Evolutionary conservation across 768 basidiomycete species (phyloP), one percentile per base, ranked within the genome.

Genomic region (Mrakia hoshinonis): DNA sequence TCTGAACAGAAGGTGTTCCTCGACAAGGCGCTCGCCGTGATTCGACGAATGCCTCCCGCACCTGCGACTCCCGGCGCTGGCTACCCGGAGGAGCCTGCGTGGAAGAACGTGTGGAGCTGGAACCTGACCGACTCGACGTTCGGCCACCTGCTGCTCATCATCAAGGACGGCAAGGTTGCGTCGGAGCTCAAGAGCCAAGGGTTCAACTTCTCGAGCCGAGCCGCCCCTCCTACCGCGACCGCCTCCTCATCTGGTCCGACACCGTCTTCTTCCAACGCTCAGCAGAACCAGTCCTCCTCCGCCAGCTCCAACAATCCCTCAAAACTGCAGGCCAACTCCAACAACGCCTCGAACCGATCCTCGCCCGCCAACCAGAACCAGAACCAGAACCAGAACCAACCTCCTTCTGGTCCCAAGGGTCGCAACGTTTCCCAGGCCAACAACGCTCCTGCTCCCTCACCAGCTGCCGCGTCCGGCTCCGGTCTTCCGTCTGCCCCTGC

Each of bases 131-230:
- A 99, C 75, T 95, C 95, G 7, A 90, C 92, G 2, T 96, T 89
- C 73, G 95, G 96, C 1, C 87, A 87, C 13, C 84, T 99, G 43
- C 82, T 96, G 1, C 81, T 99, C 55, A 92, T 96, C 75, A 82
- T 98, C 76, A 89, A 89, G 75, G 94, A 98, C 72, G 93, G 95
- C 9, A 83, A 94, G 62, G 86, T 99, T 58, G 93, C 91, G 70
- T 89, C 89, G 0, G 94, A 98, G 78, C 84, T 94, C 73, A 94
- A 89, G 81, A 91, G 89, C 75, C 91, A 94, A 83, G 95, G 94
- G 43, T 94, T 98, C 83, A 96, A 98, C 81, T 99, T 92, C 75
- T 91, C 91, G 1, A 95, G 95, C 79, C 87, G 93, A 54, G 64
- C 66, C 11, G 60, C 55, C 5, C 51, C 78, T 2, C 77, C 79